Base-by-base conservation (phyloP, 495 filamentous ascomycete genomes). In the Glonium stellatum region DNA sequence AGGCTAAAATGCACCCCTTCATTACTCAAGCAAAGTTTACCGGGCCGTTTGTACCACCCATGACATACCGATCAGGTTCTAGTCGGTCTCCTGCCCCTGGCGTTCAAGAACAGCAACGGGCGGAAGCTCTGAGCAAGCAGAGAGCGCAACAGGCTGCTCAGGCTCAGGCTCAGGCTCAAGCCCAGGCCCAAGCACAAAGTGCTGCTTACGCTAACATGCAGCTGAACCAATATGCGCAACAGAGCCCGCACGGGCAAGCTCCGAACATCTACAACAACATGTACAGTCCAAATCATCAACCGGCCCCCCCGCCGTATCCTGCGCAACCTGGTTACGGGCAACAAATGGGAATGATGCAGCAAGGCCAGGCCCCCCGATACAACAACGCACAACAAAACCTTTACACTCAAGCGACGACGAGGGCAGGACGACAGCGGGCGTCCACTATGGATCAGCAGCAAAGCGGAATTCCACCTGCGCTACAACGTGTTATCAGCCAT, bases 11-110 rank as follows among this genome's bases (percentile, higher is more conserved):
- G 66, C 95, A 99, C 67, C 95, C 95, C 4, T 99, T 99, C 77
- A 99, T 99, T 67, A 99, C 95, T 0, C 95, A 99, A 67, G 87
- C 93, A 63, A 99, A 99, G 75, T 97, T 86, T 70, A 96, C 91
- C 0, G 91, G 90, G 13, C 89, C 89, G 6, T 99, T 97, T 68
- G 85, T 97, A 35, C 95, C 95, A n/a, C 95, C 92, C 9, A 95
- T 96, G 90, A 96, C 95, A 64, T 75, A 96, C 47, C 96, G 95
- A 72, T 83, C 89, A 39, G 88, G 86, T 44, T 85, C 89, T 11
- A 75, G 87, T 27, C 88, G 86, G 67, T 95, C 93, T 9, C 89
- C 92, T 8, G 91, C 95, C 48, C 92, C 95, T 4, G 92, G 93
- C n/a, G 91, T 95, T 42, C 92, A 97, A 67, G 92, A 97, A 67